Evolutionary conservation across 2,329 filamentous ascomycete species (phyloP), one percentile per base, ranked within the genome.

Genomic region (Cercospora sp.): DNA sequence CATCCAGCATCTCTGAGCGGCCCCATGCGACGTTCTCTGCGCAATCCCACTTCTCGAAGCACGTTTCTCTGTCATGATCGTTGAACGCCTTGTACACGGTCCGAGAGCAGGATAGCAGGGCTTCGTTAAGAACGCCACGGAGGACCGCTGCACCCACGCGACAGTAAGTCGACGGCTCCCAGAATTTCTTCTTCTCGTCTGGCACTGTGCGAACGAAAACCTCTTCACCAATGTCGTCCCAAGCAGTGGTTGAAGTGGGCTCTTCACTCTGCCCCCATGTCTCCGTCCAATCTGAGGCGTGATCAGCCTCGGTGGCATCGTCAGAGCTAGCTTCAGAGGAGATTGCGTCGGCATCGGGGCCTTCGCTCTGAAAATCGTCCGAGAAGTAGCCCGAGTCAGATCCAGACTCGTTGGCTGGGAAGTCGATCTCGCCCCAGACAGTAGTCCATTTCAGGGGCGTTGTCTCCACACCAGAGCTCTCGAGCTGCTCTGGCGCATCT

Each of bases 311-410:
- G 5, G 28, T 58, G 55, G 28, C 55, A 20, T 58, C 55, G 28
- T 58, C 28, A 33, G 63, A 59, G 63, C 31, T 57, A 23, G 33
- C 30, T 36, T 65, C 63, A 36, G 51, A 31, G 13, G 51, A 65
- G 51, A 65, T 18, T 16, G 18, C 40, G 13, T 40, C 63, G 53
- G 63, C 57, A 26, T 28, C 33, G 23, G 18, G 13, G 9, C 36
- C 33, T 42, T 59, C 23, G 23, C 8, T 60, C 53, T 28, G 63
- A 7, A 31, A 40, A n/a, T 12, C 60, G 26, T 16, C 60, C 30
- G 60, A 62, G 18, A 18, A n/a, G 60, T 62, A 42, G 7, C 36
- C 36, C 9, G 36, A 9, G 13, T 42, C 36, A 26, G 60, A 45
- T 20, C 8, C 40, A 23, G 13, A 18, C 3, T 48, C 23, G 20